Evolutionary conservation across 2,329 filamentous ascomycete genomes (phyloP), one percentile per base, ranked within the genome.

Genomic region (Cordyceps pruinosa): DNA sequence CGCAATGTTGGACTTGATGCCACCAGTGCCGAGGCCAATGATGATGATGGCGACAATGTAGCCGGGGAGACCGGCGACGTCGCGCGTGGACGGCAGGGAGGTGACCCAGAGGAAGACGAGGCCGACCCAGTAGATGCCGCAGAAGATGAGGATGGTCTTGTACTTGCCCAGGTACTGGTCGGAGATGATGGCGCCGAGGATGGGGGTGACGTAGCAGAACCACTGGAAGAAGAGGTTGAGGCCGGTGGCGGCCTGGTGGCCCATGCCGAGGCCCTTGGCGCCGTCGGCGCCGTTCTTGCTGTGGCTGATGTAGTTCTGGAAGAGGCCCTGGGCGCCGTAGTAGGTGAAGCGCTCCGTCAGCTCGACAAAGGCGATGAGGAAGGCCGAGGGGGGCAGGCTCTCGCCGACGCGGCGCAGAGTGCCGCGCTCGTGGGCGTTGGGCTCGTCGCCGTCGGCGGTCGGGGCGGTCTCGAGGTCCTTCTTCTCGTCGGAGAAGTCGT

Each of bases 1-100:
- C 1, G 76, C 73, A 56, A 80, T 77, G 61, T 87, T 88, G 62
- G 82, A 81, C 73, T 88, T 88, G 74, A 89, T 87, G 59, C 83
- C 83, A 63, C 85, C 85, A 2, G 84, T 87, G 53, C 85, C 85
- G 13, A 87, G 67, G 59, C 84, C 85, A 60, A 87, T 85, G 60
- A 87, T 68, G 62, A 88, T 74, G 57, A 87, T 77, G 58, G 78
- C 77, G 1, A 77, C 69, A 48, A 83, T 75, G 63, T 82, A 78
- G 1, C 78, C 77, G 7, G 74, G 76, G 41, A 82, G 71, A 10
- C 78, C 69, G 19, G 74, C 72, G 6, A 70, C 70, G 21, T 69
- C 68, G 56, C 75, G 65, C 2, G 72, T 64, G 1, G 61, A 59
- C 0, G 74, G 72, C 2, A 76, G 69, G 1, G 81, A 73, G 0